Conservation (phyloP, 306 rosid genomes). For the Albizia julibrissin region DNA sequence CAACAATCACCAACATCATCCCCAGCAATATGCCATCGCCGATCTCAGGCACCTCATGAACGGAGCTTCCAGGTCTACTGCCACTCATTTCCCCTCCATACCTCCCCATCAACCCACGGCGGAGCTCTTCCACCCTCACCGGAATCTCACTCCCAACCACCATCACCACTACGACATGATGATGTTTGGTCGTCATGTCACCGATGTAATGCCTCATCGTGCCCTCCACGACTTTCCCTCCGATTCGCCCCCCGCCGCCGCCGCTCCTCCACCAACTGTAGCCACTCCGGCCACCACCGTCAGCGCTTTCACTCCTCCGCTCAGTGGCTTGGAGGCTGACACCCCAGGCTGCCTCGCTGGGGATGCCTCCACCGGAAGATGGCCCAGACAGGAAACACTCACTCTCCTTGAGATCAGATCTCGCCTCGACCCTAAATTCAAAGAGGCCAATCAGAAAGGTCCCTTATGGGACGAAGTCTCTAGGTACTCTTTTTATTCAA, state of each 20-base stretch:
- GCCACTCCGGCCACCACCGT: conserved; percentile 39
- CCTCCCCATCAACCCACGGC: conserved; percentile 42
- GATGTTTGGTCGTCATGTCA: conserved; percentile 63
- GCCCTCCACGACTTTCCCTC: conserved; percentile 60
- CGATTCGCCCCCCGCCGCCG: conserved; percentile 41
- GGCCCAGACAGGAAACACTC: conserved; percentile 98
- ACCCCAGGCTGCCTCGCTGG: conserved; percentile 47
- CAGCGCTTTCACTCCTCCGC: conserved; percentile 56
- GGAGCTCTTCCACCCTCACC: conserved; percentile 63
- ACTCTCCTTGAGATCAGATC: conserved; percentile 97
- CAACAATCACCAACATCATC: conserved; percentile 18
- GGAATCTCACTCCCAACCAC: conserved; percentile 36
- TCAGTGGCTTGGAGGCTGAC: conserved; percentile 65
- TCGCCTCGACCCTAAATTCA: conserved; percentile 89
- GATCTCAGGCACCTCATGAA: conserved; percentile 74
- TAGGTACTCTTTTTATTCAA: conserved; percentile 50
- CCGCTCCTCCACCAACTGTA: conserved; percentile 8
- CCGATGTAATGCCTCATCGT: conserved; percentile 46
- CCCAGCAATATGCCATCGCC: conserved; percentile 48
- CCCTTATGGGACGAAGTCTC: conserved; percentile 99
- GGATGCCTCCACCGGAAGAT: conserved; percentile 70
- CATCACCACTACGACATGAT: conserved; percentile 62
- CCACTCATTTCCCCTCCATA: conserved; percentile 49
- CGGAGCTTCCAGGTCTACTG: conserved; percentile 35
- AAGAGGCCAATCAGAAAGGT: conserved; percentile 95